Conservation (phyloP, 768 basidiomycete species). For the Wakefieldia striispora region DNA sequence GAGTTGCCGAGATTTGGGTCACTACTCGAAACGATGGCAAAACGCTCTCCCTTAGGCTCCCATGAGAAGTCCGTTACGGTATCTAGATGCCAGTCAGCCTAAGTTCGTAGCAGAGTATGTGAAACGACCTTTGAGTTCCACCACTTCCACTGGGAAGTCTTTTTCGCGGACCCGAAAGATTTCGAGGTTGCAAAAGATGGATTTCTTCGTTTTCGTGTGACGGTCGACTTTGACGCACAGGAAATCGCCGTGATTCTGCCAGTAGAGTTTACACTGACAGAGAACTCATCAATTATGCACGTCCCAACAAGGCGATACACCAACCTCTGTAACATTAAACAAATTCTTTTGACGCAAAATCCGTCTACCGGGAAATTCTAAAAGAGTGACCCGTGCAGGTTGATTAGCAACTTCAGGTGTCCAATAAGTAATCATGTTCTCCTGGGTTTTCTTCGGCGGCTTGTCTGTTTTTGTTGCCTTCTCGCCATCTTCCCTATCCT, state of each 20-base stretch:
- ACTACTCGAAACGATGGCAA: slow-evolving; percentile 90
- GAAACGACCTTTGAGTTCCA: slow-evolving; percentile 86
- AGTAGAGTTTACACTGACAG: slow-evolving; percentile 89
- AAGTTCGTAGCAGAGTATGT: neutral
- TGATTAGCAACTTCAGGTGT: slow-evolving; percentile 95
- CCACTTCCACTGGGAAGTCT: slow-evolving; percentile 95
- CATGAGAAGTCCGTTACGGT: slow-evolving; percentile 95
- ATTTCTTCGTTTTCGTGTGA: slow-evolving; percentile 98
- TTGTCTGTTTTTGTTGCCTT: slow-evolving; percentile 41
- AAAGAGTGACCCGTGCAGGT: slow-evolving; percentile 93
- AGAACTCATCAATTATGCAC: neutral
- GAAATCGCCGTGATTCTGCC: slow-evolving; percentile 98
- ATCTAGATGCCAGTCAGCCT: slow-evolving; percentile 47
- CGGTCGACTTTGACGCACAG: slow-evolving; percentile 99
- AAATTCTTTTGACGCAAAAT: slow-evolving; percentile 93
- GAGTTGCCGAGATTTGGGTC: slow-evolving; percentile 93
- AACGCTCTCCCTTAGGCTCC: slow-evolving; percentile 98
- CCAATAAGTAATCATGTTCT: slow-evolving; percentile 98
- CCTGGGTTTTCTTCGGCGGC: slow-evolving; percentile 60
- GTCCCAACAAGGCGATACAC: slow-evolving; percentile 25
- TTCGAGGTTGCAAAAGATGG: slow-evolving; percentile 96
- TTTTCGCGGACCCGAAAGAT: slow-evolving; percentile 97
- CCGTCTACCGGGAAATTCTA: slow-evolving; percentile 81
- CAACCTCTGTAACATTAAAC: slow-evolving; percentile 95
- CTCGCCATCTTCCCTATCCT: slow-evolving; percentile 73